Evolutionary conservation across 2,329 filamentous ascomycete species (phyloP), one percentile per base, ranked within the genome.

Genomic region (Akanthomyces dipterigenus): DNA sequence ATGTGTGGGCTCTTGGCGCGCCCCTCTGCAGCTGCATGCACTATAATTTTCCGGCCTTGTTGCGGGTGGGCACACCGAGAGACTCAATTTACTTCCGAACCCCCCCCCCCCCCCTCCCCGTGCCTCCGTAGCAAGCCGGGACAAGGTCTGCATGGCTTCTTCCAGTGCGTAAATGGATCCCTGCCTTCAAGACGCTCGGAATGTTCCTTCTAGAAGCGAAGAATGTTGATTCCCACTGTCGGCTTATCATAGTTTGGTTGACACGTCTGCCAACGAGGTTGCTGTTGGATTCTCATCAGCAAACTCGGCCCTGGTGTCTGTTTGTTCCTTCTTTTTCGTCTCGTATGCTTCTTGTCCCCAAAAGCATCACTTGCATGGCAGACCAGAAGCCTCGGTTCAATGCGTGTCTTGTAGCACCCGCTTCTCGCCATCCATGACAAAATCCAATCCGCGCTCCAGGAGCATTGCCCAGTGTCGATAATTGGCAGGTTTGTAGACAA

Each of bases 1-100:
- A 34, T n/a, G 11, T 16, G 26, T n/a, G 24, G 40, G 40, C 57
- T 53, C 45, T 54, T 43, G 38, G 55, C 55, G 31, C 18, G 24
- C 46, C 56, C 36, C n/a, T 14, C 12, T 31, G 46, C 24, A 60
- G 57, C 57, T 60, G 57, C 48, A 60, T 24, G 57, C 57, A 60
- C 57, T 60, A 60, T 60, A 60, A 60, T 18, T 31, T 43, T 51
- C 8, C 8, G 31, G 28, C 11, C 20, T 16, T n/a, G 8, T 50
- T 31, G 26, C 31, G 24, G 31, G n/a, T 18, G 34, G 14, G 16
- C 36, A 16, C 36, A 14, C 36, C n/a, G 18, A 24, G 16, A 28
- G n/a, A 20, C 31, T 38, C 9, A n/a, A 16, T 38, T 5, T n/a
- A 12, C 31, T n/a, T n/a, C n/a, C n/a, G n/a, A n/a, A n/a, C n/a